Conservation (phyloP, 2,329 filamentous ascomycete species). For the Alternaria tenuissima region DNA sequence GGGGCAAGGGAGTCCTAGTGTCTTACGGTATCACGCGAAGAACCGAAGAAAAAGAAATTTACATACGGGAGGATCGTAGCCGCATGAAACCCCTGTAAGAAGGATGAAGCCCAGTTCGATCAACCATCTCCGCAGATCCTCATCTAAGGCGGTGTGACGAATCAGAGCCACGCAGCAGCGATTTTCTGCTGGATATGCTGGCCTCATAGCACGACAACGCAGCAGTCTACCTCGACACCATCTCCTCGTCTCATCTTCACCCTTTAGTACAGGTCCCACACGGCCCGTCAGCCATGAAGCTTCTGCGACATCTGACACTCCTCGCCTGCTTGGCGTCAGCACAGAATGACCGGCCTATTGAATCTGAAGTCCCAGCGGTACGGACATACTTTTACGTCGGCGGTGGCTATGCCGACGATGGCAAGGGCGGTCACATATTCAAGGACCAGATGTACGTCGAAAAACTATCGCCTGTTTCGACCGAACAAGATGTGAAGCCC, state of each 20-base stretch:
- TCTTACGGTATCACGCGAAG: neutral
- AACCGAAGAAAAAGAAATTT: neutral
- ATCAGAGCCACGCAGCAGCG: neutral
- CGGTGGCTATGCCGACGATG: conserved; percentile 24
- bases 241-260: neutral
- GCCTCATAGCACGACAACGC: neutral
- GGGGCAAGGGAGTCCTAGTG: neutral
- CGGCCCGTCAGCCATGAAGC: neutral
- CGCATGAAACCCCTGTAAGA: neutral
- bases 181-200: neutral
- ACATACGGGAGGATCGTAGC: neutral
- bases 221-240: neutral
- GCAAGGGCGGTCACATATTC: conserved; percentile 21
- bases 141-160: neutral
- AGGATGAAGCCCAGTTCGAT: neutral
- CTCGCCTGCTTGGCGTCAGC: neutral
- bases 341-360: neutral
- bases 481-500: neutral
- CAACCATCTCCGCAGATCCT: neutral
- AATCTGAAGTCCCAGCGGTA: conserved; percentile 9
- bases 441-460: conserved; percentile 34
- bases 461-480: conserved; percentile 12
- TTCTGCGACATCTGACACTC: neutral
- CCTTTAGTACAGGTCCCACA: neutral
- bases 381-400: conserved; percentile 30